These are phyloP conservation scores for Microdochium nivale DNA, from an alignment of 2,329 filamentous ascomycete species.

Conservation along the genomic window DNA sequence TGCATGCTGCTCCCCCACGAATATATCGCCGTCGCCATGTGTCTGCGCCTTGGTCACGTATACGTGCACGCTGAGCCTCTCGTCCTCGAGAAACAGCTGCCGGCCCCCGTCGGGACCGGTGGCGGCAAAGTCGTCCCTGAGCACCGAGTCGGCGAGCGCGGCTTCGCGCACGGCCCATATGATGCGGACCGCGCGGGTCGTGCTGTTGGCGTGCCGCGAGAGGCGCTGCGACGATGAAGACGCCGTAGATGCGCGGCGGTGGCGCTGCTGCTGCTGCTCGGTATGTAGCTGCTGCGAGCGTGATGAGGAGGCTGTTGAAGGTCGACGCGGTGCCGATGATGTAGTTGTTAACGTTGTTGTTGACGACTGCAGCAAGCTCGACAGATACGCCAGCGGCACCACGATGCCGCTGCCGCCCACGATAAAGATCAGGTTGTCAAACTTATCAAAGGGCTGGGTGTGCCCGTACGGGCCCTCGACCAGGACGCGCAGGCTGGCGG, in stretches of 20 bases:
- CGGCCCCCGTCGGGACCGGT: no score
- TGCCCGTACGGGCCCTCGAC: constrained; percentile 37
- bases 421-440: constrained; percentile 31
- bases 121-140: constrained; percentile 22
- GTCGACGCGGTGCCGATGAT: background rate
- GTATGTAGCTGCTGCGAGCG: background rate
- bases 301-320: background rate
- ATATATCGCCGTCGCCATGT: background rate
- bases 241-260: background rate
- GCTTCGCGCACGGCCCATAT: constrained; percentile 35
- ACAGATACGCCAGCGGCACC: constrained; percentile 27
- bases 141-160: constrained; percentile 24
- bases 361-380: background rate
- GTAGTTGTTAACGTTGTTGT: background rate
- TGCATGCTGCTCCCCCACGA: background rate
- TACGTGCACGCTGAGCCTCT: constrained; percentile 24
- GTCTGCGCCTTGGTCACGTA: constrained; percentile 20
- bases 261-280: background rate
- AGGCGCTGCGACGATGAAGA: constrained; percentile 9
- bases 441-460: constrained; percentile 26
- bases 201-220: constrained; percentile 11
- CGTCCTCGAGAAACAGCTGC: background rate
- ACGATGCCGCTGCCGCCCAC: constrained; percentile 37
- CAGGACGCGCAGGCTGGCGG: constrained; percentile 23
- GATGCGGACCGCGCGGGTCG: constrained; percentile 19